Evolutionary conservation across 305 asterid genomes (phyloP).

Genomic region (Fraxinus greggii): DNA sequence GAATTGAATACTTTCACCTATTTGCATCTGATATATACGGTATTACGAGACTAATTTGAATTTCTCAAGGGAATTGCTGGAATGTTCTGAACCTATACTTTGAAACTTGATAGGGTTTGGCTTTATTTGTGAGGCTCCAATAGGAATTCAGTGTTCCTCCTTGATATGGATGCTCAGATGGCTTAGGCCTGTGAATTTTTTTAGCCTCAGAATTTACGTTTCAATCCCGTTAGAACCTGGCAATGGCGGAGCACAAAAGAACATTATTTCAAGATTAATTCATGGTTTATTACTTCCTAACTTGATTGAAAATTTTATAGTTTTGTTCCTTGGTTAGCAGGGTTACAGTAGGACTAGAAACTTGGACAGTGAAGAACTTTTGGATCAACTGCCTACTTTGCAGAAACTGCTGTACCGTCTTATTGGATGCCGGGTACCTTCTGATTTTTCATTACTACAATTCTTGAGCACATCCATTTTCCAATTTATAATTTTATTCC

Average conservation of each 20-base stretch:
- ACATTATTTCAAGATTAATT: constrained; percentile 8
- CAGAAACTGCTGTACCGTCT: background rate
- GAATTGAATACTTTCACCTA: background rate
- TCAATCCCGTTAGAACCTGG: constrained; percentile 3
- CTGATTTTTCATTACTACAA: background rate
- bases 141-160: background rate
- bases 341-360: background rate
- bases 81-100: background rate
- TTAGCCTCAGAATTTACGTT: background rate
- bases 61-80: background rate
- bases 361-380: background rate
- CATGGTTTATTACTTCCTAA: constrained; percentile 8
- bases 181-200: background rate
- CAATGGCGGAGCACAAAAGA: background rate
- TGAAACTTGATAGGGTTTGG: background rate
- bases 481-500: constrained; percentile 11
- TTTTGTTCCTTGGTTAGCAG: background rate
- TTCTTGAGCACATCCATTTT: background rate
- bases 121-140: background rate
- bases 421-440: background rate
- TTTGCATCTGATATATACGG: background rate
- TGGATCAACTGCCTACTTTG: background rate
- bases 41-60: background rate
- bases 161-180: background rate
- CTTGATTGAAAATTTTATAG: background rate